phyloP scores from a whole-genome alignment of 345 rosid genomes.

The Brassica rapa region DNA sequence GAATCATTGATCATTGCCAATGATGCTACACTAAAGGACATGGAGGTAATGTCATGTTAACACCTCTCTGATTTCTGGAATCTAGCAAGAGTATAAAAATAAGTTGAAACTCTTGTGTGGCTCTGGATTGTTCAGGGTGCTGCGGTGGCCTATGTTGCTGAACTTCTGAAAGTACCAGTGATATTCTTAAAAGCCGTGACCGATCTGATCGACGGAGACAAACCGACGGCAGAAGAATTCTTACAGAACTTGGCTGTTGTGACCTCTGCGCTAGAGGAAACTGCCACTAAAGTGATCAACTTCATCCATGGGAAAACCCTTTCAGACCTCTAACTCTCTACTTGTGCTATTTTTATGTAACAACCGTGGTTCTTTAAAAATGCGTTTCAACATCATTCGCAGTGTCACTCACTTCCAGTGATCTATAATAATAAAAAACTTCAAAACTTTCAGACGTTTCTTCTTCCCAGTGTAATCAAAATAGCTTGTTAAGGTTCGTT shows the following conservation, averaged over 20 bases:
- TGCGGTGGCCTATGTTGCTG: slow-evolving; percentile 82
- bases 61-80: slow-evolving; percentile 1
- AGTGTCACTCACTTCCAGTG: background rate
- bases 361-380: slow-evolving; percentile 12
- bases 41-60: slow-evolving; percentile 72
- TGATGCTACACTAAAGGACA: slow-evolving; percentile 84
- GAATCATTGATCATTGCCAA: slow-evolving; percentile 70
- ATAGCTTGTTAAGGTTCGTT: background rate
- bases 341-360: background rate
- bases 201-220: slow-evolving; percentile 73
- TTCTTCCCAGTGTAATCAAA: background rate
- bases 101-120: background rate
- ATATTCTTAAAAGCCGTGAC: slow-evolving; percentile 87
- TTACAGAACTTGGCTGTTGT: slow-evolving; percentile 74
- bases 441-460: background rate
- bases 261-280: slow-evolving; percentile 59
- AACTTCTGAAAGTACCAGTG: slow-evolving; percentile 75
- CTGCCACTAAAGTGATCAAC: slow-evolving; percentile 59
- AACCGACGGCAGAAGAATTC: slow-evolving; percentile 79
- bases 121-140: slow-evolving; percentile 61
- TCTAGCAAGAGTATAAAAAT: background rate
- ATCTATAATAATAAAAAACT: slow-evolving; percentile 11
- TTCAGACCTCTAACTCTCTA: slow-evolving; percentile 61
- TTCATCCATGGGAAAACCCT: slow-evolving; percentile 69
- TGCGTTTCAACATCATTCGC: background rate